phyloP scores from a whole-genome alignment of 1,284 basidiomycete species.

The Papiliotrema flavescens region DNA sequence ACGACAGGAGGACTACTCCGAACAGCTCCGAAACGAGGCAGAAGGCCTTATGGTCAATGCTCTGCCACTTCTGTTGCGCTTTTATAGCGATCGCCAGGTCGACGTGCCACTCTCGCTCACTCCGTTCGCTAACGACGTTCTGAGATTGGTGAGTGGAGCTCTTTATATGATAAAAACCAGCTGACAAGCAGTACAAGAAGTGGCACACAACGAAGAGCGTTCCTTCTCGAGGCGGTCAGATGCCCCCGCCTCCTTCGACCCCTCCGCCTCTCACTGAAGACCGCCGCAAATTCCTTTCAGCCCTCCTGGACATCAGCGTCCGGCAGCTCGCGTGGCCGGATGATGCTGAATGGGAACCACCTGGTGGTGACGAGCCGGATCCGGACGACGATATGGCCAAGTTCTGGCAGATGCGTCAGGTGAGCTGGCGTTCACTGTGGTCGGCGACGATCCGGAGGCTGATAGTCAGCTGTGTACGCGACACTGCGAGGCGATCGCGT shows the following conservation, averaged over 20 bases:
- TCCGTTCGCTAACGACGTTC: conserved; percentile 69
- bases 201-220: conserved; percentile 13
- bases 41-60: conserved; percentile 64
- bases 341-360: conserved; percentile 80
- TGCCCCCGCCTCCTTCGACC: conserved; percentile 18
- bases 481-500: conserved; percentile 91
- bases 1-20: conserved; percentile 32
- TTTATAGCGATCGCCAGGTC: conserved; percentile 84
- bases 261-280: conserved; percentile 54
- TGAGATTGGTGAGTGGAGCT: conserved; percentile 61
- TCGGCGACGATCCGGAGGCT: not conserved
- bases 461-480: conserved; percentile 50
- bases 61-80: conserved; percentile 78
- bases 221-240: conserved; percentile 16
- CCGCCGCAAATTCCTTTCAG: conserved; percentile 75
- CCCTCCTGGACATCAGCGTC: conserved; percentile 74
- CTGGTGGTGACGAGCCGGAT: conserved; percentile 71
- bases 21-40: conserved; percentile 66
- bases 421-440: conserved; percentile 32
- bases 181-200: conserved; percentile 24
- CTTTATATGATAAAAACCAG: not conserved
- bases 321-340: conserved; percentile 62
- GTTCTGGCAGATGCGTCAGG: conserved; percentile 84
- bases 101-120: conserved; percentile 82
- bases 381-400: conserved; percentile 80